Base-by-base conservation (phyloP, 2,329 filamentous ascomycete species). In the Calonectria crousiana region DNA sequence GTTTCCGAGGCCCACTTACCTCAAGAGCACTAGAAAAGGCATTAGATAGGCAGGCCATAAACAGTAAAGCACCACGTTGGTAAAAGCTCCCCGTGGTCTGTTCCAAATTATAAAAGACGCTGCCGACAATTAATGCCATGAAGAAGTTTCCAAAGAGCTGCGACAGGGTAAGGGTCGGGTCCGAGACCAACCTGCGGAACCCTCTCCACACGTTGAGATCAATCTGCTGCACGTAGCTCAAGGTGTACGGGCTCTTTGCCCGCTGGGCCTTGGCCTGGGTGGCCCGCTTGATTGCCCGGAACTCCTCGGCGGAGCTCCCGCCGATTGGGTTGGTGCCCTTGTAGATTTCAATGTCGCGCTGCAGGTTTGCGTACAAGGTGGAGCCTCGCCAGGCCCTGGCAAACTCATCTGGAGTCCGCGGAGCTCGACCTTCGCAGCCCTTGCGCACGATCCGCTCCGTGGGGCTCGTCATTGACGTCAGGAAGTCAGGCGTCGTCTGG, bases 401-500 rank as follows among this genome's bases (percentile, higher is more conserved):
- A 34, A 86, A 86, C 16, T 86, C 84, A 11, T 85, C 83, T 1
- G 84, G 80, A 0, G 84, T 85, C 14, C 82, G 78, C 0, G 84
- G 84, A 0, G 83, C 82, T 0, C 76, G 78, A 8, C 76, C 77
- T 72, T 85, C 81, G 34, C 81, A 85, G 0, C 84, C 84, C 0
- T 78, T 77, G 28, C 79, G 78, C 0, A 83, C 73, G 26, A 81
- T 73, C 26, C 84, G 81, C 58, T 86, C 85, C 1, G 79, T 74
- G 0, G 84, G 82, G 30, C 81, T 83, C 0, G 88, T 89, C 49
- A 90, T 86, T 0, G 88, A 88, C 0, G 79, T 95, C 23, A 95
- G 82, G 82, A 95, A 95, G 79, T 95, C 93, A 0, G 93, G 91
- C 0, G 93, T 94, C 0, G 93, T 95, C 77, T 92, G 85, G 34